Base-by-base conservation (phyloP, 768 basidiomycete species). In the Nevesoporus exiguus region DNA sequence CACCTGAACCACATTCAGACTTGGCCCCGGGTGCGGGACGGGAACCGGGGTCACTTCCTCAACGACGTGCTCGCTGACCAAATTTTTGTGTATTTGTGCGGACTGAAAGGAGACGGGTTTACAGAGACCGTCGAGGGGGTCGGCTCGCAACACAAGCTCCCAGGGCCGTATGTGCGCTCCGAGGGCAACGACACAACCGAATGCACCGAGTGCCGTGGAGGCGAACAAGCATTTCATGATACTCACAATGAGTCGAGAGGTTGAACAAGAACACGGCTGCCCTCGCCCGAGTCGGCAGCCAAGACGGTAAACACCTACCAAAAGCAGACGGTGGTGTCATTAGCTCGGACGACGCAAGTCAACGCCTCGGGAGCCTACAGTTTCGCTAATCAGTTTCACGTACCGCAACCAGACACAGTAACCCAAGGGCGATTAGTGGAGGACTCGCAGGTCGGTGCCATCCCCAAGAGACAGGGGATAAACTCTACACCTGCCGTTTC, bases 121-220 rank as follows among this genome's bases (percentile, higher is more conserved):
- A 56, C 66, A 68, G 54, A 31, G 33, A 27, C 56, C 54, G n/a
- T 53, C 36, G 44, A 56, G 42, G 24, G 55, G 53, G 49, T 69
- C 49, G n/a, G 48, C n/a, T 43, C 52, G 59, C 10, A 67, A 22
- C 21, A 61, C 58, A 21, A 67, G 67, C 33, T 67, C 61, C 84
- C 85, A 66, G 90, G 96, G 22, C 89, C 92, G 22, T 85, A 86
- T 78, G 81, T 84, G 87, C 86, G 74, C 41, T 84, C 79, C 25
- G 10, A n/a, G 42, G 8, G 52, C 60, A 24, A 34, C 19, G 7
- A 46, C 52, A 19, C 54, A 34, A 41, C 43, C 33, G 15, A 62
- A 49, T 5, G 42, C 22, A 11, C 44, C 11, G 46, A 61, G 27
- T 19, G 30, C 56, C 11, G 42, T 43, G 17, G 37, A 33, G 24